These are phyloP conservation scores for Eimeria acervulina DNA, from an alignment of 169 alveolate genomes.

Conservation along the genomic window DNA sequence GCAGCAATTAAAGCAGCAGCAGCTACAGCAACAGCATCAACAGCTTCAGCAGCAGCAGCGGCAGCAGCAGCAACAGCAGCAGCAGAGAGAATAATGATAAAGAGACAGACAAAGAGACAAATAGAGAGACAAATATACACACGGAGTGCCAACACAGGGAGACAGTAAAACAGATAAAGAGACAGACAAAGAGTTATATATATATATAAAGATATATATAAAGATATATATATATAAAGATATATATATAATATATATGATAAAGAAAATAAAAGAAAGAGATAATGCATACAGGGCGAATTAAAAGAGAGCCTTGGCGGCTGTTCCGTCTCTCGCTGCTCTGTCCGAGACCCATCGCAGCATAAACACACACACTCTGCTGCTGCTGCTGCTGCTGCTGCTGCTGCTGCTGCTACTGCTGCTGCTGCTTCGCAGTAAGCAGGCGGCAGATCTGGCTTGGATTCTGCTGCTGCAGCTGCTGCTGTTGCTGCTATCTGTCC, in stretches of 20 bases:
- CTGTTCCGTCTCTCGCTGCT: constrained; percentile 34
- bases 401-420: constrained; percentile 34
- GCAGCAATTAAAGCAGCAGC: background rate
- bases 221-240: background rate
- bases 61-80: constrained; percentile 21
- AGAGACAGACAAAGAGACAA: background rate
- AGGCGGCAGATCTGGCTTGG: background rate
- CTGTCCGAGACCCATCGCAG: constrained; percentile 6
- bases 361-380: background rate
- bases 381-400: constrained; percentile 54
- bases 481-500: background rate
- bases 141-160: too few relatives aligned
- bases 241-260: background rate
- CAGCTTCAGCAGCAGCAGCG: background rate
- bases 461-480: background rate
- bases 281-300: background rate
- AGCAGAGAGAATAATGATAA: background rate
- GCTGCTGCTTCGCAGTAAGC: background rate
- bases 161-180: background rate
- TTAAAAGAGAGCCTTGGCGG: constrained; percentile 3
- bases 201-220: too few relatives aligned
- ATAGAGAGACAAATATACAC: background rate
- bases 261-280: background rate
- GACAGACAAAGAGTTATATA: too few relatives aligned
- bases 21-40: background rate